Percentiles rank a stretch among this genome's conserved stretches.
Evolutionary conservation across 495 filamentous ascomycete species (phyloP).

Genomic region (Paragyromitra xinjiangensis): DNA sequence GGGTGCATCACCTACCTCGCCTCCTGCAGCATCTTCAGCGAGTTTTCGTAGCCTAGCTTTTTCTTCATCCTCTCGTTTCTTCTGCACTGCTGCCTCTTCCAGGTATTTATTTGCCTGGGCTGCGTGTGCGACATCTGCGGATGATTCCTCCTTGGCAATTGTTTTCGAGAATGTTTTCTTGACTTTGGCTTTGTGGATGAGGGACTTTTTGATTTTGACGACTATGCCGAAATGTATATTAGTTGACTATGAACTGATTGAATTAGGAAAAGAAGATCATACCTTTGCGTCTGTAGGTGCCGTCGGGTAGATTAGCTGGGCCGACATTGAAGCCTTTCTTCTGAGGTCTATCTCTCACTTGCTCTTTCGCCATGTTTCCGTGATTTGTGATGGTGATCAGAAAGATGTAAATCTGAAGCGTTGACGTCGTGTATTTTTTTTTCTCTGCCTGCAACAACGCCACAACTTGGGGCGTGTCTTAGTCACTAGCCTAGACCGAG

Average conservation of each 20-base stretch:
- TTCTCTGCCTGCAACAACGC: constrained; percentile 17
- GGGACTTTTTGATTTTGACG: constrained; percentile 86
- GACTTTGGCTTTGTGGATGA: constrained; percentile 93
- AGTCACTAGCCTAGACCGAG: constrained; percentile 33
- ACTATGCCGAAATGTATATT: constrained; percentile 63
- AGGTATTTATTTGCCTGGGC: constrained; percentile 52
- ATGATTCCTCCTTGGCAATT: constrained; percentile 56
- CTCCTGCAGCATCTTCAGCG: constrained; percentile 30
- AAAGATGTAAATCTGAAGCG: constrained; percentile 10
- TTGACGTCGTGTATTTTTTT: constrained; percentile 31
- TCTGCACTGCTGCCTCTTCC: constrained; percentile 54
- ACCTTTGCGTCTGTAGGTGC: constrained; percentile 91
- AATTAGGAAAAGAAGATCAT: constrained; percentile 26
- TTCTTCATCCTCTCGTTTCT: constrained; percentile 48
- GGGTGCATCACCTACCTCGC: constrained; percentile 53
- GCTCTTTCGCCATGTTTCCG: constrained; percentile 49
- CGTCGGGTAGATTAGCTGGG: constrained; percentile 92
- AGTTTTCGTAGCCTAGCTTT: constrained; percentile 45
- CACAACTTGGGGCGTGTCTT: constrained; percentile 34
- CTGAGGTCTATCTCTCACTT: constrained; percentile 58
- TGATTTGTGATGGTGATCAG: constrained; percentile 7
- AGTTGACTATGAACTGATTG: constrained; percentile 25
- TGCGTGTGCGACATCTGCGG: constrained; percentile 40
- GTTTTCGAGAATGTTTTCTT: constrained; percentile 91
- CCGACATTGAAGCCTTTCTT: constrained; percentile 80